Conservation (phyloP, 169 alveolate genomes). For the Plasmodium chabaudi region DNA sequence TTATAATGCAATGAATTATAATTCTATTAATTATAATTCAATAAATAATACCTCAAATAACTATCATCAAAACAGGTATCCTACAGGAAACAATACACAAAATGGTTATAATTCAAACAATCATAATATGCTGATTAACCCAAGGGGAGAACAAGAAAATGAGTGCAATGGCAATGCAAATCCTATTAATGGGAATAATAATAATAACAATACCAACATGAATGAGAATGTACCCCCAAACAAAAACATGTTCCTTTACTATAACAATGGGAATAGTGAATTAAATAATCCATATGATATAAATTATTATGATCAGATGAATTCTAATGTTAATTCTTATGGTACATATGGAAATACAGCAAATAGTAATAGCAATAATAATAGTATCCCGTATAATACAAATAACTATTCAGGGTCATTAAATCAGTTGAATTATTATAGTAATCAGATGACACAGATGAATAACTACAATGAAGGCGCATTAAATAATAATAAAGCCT, state of each 20-base stretch:
- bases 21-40: background rate
- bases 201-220: constrained; percentile 1
- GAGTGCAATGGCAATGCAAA: background rate
- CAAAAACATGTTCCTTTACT: constrained; percentile 20
- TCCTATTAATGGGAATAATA: background rate
- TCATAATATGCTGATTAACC: background rate
- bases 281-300: constrained; percentile 49
- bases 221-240: constrained; percentile 13
- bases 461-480: background rate
- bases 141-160: background rate
- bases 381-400: constrained; percentile 13
- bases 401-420: constrained; percentile 15
- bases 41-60: background rate
- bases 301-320: constrained; percentile 41
- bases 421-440: constrained; percentile 30
- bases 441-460: constrained; percentile 27
- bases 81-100: background rate
- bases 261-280: constrained; percentile 22
- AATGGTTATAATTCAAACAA: constrained; percentile 1
- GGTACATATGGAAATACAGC: constrained; percentile 16
- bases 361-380: background rate
- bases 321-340: constrained; percentile 31
- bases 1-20: background rate
- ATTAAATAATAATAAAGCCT: constrained; percentile 8
- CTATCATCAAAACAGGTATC: background rate